Evolutionary conservation across 1,139 yeast genomes (phyloP), one percentile per base, ranked within the genome.

Genomic region (Pichia kudriavzevii): DNA sequence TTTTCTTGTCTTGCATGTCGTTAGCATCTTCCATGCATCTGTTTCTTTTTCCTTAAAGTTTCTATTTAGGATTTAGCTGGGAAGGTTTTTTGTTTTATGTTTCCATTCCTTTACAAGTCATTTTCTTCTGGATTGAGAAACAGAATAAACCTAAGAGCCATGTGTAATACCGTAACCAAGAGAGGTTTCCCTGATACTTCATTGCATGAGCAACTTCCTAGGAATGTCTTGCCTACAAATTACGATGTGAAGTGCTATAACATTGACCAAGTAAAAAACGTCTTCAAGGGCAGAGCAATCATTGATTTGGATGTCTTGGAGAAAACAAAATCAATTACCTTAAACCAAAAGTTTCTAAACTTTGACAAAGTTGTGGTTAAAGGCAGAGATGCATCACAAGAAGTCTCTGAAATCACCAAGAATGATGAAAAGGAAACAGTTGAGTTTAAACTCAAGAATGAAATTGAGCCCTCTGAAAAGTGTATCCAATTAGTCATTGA

Each of bases 381-480:
- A 4, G 40, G 43, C 33, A 38, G 48, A 4, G 45, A 45, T 13
- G 22, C 43, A 1, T 48, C 42, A 12, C 26, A 45, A 2, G 32
- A 38, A 1, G 41, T 48, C 12, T 26, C 8, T 0, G 28, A 37
- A 7, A 44, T 46, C 9, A 13, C 35, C 10, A 35, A 39, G 16
- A 38, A 50, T 30, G 47, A 46, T 10, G 70, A 79, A 45, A 69
- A 67, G 26, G 79, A 74, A 28, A 71, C 80, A 24, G 78, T 73
- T 34, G 71, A 76, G 33, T 77, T 87, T 60, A 61, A 63, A 38
- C 72, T 84, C 46, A 58, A 20, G 2, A 14, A 25, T 5, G 33
- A 31, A n/a, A 11, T 26, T 20, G 69, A 71, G 34, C 56, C 64
- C 17, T 12, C 44, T 39, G 49, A 58, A 23, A 80, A 75, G 21